phyloP scores from a whole-genome alignment of 164 flowering plant species.

The Piper betle region DNA sequence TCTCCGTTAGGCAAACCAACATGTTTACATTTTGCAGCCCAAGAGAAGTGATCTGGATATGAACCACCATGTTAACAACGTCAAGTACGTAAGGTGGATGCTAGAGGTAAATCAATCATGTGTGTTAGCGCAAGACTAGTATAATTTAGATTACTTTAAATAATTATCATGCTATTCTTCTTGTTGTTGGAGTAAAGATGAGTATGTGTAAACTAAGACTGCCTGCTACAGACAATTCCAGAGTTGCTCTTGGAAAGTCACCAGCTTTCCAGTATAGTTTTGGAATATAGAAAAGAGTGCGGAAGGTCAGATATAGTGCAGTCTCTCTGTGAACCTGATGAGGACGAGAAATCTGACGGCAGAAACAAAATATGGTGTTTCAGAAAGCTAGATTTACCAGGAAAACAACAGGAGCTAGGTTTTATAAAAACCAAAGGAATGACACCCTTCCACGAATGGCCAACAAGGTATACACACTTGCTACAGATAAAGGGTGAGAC shows the following conservation, averaged over 20 bases:
- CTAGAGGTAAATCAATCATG: slow-evolving; percentile 31
- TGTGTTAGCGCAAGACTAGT: not conserved
- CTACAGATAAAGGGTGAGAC: slow-evolving; percentile 29
- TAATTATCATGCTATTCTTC: not conserved
- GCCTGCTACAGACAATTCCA: slow-evolving; percentile 38
- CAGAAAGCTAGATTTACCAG: slow-evolving; percentile 17
- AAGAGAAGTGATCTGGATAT: slow-evolving; percentile 58
- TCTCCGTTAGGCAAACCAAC: not conserved
- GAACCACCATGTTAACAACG: slow-evolving; percentile 71
- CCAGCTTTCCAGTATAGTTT: slow-evolving; percentile 39
- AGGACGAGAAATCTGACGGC: slow-evolving; percentile 15
- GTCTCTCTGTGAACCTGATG: slow-evolving; percentile 47
- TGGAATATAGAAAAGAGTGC: slow-evolving; percentile 60
- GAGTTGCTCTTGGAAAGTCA: slow-evolving; percentile 33
- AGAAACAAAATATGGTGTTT: slow-evolving; percentile 6
- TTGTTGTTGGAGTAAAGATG: not conserved
- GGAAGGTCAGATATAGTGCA: slow-evolving; percentile 46
- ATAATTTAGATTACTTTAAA: not conserved
- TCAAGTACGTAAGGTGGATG: slow-evolving; percentile 59
- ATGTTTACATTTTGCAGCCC: slow-evolving; percentile 25
- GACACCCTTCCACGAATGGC: slow-evolving; percentile 14
- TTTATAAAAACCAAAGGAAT: slow-evolving; percentile 25
- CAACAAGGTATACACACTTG: slow-evolving; percentile 38
- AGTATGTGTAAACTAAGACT: not conserved
- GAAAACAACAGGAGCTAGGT: slow-evolving; percentile 10